A percentile compares a stretch with the other conserved stretches of the same genome.
Conservation (phyloP, 1,139 yeast genomes). For the Yamadazyma oceani region DNA sequence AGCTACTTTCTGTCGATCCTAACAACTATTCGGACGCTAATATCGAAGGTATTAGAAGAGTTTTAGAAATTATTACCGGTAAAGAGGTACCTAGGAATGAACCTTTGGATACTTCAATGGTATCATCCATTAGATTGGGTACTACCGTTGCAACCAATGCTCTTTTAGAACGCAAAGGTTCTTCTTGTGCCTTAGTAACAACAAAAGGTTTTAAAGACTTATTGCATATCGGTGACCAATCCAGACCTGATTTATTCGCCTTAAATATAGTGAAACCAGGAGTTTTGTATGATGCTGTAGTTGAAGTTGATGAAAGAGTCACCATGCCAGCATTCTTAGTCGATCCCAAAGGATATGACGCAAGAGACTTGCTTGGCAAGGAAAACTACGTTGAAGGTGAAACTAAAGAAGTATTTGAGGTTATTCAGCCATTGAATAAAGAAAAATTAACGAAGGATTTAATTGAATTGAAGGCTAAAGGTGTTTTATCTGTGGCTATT, state of each 20-base stretch:
- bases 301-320: slow-evolving; percentile 72
- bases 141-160: slow-evolving; percentile 84
- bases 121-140: slow-evolving; percentile 64
- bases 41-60: slow-evolving; percentile 24
- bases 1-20: slow-evolving; percentile 23
- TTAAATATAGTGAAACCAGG: slow-evolving; percentile 58
- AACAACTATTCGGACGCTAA: slow-evolving; percentile 23
- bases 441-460: slow-evolving; percentile 40
- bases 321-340: slow-evolving; percentile 67
- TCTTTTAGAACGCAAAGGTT: slow-evolving; percentile 66
- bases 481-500: slow-evolving; percentile 65
- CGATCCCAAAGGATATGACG: slow-evolving; percentile 44
- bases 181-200: slow-evolving; percentile 59
- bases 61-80: slow-evolving; percentile 16
- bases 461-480: slow-evolving; percentile 45
- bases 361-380: slow-evolving; percentile 18
- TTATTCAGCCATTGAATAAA: slow-evolving; percentile 49
- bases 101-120: slow-evolving; percentile 31
- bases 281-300: slow-evolving; percentile 60
- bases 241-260: slow-evolving; percentile 70
- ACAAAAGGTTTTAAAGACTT: slow-evolving; percentile 70
- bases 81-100: slow-evolving; percentile 16
- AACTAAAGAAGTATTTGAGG: slow-evolving; percentile 63
- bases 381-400: slow-evolving; percentile 41
- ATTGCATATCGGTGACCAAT: slow-evolving; percentile 67